Evolutionary conservation across 129 eudicot genomes (phyloP), one percentile per base, ranked within the genome.

Genomic region (Ambrosia artemisiifolia): DNA sequence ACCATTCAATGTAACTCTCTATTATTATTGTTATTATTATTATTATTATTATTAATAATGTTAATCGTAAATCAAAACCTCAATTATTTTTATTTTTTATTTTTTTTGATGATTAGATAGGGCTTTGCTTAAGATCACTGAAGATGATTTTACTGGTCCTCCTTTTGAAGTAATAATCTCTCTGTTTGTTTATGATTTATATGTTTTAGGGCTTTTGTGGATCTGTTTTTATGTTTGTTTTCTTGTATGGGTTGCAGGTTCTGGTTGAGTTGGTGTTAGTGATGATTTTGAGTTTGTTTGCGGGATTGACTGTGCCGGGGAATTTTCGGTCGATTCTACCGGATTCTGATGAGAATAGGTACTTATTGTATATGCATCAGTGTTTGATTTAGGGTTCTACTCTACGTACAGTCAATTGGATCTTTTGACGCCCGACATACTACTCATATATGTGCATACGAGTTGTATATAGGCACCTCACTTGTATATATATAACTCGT

Each of bases 291-390:
- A 90, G 97, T 75, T 63, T 90, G 89, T 90, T 89, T 86, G 99
- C 99, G 32, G 97, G 91, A 17, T 73, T 94, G 35, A 84, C 95
- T 1, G 96, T 90, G 46, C 97, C 97, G 0, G 99, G 99, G 44
- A 79, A 94, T 34, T 94, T 94, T 66, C 70, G 69, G 11, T 90
- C 99, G 2, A 94, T 94, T 17, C 86, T 82, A 48, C 97, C 96
- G 2, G 82, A 88, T 65, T 88, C 99, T 0, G 97, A 94, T 64
- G 99, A 94, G 78, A 90, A 94, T 75, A 88, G 97, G 99, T 94
- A 70, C 10, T 30, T 53, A 10, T 30, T 47, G 13, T 54, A 11
- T 59, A 11, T 67, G 24, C 8, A 8, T 11, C 11, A n/a, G 20
- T 48, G 20, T 42, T 36, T 62, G 34, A 7, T 67, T 70, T 68